Conservation (phyloP, 257 asterid genomes). For the Salvia hispanica region DNA sequence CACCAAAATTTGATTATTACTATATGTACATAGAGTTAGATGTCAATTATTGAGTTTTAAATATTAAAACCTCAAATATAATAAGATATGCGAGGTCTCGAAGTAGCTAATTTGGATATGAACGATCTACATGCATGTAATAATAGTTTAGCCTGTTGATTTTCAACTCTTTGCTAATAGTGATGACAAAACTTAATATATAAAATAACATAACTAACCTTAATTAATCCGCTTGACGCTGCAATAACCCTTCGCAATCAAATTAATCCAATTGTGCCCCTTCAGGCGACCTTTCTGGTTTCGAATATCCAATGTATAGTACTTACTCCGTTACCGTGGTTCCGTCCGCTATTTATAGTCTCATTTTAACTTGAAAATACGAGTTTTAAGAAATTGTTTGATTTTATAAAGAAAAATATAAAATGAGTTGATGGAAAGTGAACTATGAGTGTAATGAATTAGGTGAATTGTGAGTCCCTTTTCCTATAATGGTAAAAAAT, state of each 20-base stretch:
- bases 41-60: not conserved
- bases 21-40: not conserved
- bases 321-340: no score
- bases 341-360: no score
- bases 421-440: no score
- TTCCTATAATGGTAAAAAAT: no score
- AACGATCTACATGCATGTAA: not conserved
- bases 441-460: no score
- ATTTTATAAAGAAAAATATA: no score
- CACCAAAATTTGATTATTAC: not conserved
- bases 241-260: constrained; percentile 17
- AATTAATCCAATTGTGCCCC: constrained; percentile 2
- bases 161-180: constrained; percentile 12
- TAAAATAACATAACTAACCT: not conserved
- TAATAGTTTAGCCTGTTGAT: not conserved
- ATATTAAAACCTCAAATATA: not conserved
- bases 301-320: not conserved
- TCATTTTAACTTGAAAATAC: no score
- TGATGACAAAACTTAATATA: not conserved
- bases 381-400: no score
- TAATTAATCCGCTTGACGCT: constrained; percentile 6
- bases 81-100: constrained; percentile 20
- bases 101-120: constrained; percentile 12
- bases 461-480: no score
- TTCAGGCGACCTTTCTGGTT: constrained; percentile 22